Evolutionary conservation across 495 filamentous ascomycete genomes (phyloP).

Genomic region (Penicillium malachiteum): DNA sequence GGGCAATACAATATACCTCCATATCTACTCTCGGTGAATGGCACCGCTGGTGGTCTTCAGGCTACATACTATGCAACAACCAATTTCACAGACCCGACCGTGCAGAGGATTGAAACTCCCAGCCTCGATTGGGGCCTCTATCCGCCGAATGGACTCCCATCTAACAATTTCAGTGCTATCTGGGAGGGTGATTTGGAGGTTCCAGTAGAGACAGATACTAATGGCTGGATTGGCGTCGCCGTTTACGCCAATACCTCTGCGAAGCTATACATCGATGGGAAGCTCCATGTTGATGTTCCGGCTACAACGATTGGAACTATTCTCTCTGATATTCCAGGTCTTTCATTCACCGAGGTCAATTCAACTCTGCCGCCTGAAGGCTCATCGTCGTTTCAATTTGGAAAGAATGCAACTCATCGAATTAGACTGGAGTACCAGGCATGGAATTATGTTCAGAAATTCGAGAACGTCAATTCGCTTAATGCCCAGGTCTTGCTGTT

Average conservation of each 20-base stretch:
- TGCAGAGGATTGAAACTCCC: constrained; percentile 30
- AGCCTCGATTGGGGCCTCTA: constrained; percentile 44
- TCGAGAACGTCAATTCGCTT: constrained; percentile 39
- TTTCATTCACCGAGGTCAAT: constrained; percentile 29
- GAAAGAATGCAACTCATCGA: constrained; percentile 27
- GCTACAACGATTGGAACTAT: constrained; percentile 14
- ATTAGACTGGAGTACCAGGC: constrained; percentile 46
- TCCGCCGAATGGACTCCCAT: constrained; percentile 37
- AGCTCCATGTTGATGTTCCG: constrained; percentile 9
- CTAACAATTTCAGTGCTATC: constrained; percentile 43
- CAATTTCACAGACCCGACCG: constrained; percentile 31
- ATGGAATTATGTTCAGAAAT: constrained; percentile 41
- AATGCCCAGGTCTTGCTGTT: constrained; percentile 45
- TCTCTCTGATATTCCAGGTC: constrained; percentile 26
- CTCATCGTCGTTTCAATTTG: constrained; percentile 35
- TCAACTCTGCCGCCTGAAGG: constrained; percentile 34
- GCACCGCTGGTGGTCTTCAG: constrained; percentile 29
- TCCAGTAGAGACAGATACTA: constrained; percentile 33
- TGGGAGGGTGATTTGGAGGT: constrained; percentile 40
- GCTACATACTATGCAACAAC: constrained; percentile 43
- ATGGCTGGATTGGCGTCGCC: constrained; percentile 30
- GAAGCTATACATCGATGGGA: constrained; percentile 34
- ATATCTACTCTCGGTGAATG: constrained; percentile 37
- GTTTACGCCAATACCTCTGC: constrained; percentile 38
- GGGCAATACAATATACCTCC: constrained; percentile 40